Base-by-base conservation (phyloP, 371 early-diverging fungal genomes). In the Mucor plumbeus region DNA sequence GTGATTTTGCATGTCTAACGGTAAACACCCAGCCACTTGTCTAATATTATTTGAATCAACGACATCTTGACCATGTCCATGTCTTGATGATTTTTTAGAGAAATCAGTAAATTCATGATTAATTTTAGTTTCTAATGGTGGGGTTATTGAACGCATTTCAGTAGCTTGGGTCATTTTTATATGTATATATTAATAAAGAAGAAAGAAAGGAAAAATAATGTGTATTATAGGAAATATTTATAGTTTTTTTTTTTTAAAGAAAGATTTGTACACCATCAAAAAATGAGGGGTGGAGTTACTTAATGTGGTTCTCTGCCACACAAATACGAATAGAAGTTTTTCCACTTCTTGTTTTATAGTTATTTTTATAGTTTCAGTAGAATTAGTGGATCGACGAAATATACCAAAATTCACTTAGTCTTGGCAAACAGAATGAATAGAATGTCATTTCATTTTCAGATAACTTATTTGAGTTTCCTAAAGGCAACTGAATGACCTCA, bases 1-100 rank as follows among this genome's bases (percentile, higher is more conserved):
- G 17, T 72, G 72, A n/a, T 74, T 77, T 14, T 64, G 55, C 15
- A 58, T 67, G 57, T 86, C 83, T 21, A 85, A 54, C 4, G 87
- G 85, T 7, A 86, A 73, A 61, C 87, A 86, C n/a, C 87, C 87
- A 54, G 85, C 85, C 10, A 86, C 81, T 65, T 80, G 78, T 31
- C 81, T 66, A 55, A 72, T 63, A 11, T 72, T 62, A n/a, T 72
- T 70, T 34, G 69, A 68, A 36, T 75, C 74, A 35, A 71, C 68
- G 5, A 73, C 72, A 53, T 80, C 79, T 44, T 78, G 65, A 17
- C 72, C 68, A 57, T 67, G 67, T 3, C 67, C 67, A 38, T 67
- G 67, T 61, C 69, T 59, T 19, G 67, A 67, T 21, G 67, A 67
- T 17, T 67, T 67, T 35, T 67, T 67, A 9, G 67, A 67, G 36